Evolutionary conservation across 179 eudicot species (phyloP), one percentile per base, ranked within the genome.

Genomic region (Silene vulgaris): DNA sequence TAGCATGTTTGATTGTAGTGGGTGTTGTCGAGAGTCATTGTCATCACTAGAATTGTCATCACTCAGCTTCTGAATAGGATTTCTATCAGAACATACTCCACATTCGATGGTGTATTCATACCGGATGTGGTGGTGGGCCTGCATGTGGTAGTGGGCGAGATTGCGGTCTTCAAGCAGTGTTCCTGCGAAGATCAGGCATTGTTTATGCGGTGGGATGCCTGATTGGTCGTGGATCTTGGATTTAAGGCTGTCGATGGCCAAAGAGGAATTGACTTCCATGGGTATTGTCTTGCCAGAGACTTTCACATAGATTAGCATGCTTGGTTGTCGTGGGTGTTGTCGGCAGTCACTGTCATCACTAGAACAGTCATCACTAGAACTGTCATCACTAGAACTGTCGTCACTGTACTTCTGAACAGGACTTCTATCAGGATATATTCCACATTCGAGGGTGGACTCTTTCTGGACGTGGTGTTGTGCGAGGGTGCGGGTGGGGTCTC

Each of bases 211-310:
- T 0, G 84, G 80, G 75, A 81, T 77, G 16, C 80, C 80, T n/a
- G 74, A 80, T 77, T 81, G 77, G 73, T 81, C 80, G 48, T 81
- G 84, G 57, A 81, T 81, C 75, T 74, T 81, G 2, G 84, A 63
- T 71, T 81, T 81, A 17, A 81, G 78, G 61, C 76, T 76, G 77
- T 80, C 74, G 62, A 80, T 76, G 37, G 83, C 76, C 64, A 72
- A 79, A 45, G 76, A 75, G 21, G 75, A 62, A 35, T 80, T 75
- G 2, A 80, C 76, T 72, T 71, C 76, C 19, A 75, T 76, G 71
- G 76, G 64, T 14, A 75, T 71, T 43, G 79, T n/a, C 26, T 61
- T 17, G 65, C 26, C 65, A 72, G 2, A 76, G 77, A 66, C 72
- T 74, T 40, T 77, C 74, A 13, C 81, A 50, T 43, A 79, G 78